Evolutionary conservation across 2,329 filamentous ascomycete genomes (phyloP), one percentile per base, ranked within the genome.

Genomic region (Curvularia sp.): DNA sequence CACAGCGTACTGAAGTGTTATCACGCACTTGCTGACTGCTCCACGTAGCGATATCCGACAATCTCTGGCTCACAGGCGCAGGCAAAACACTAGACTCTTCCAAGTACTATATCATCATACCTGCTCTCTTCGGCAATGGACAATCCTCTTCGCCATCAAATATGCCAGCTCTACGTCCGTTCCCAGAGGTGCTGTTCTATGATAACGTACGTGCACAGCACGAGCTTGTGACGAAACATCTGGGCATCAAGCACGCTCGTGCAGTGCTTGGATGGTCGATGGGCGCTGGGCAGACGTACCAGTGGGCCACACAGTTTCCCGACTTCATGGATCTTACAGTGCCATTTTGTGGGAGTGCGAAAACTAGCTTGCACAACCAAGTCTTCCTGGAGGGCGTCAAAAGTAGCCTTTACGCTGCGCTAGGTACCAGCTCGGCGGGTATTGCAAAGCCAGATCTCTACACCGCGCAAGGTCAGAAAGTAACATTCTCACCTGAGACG

Each of bases 11-110:
- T 9, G 15, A 12, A 36, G 3, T 21, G 27, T 21, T 3, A 9
- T 8, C 9, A 36, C 0, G 7, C 25, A 27, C 6, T 39, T 53
- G 36, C 55, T 60, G 10, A 58, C 38, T 4, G 8, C 10, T 18
- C 3, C 13, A 19, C 32, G 9, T 75, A 78, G 80, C 77, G 2
- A 90, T 93, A 61, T 79, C 82, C 2, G 87, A 91, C 68, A 93
- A 93, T 59, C 82, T 89, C 71, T 93, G 90, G 90, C 83, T 93
- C 10, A 83, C 91, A 41, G 88, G 89, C 12, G 74, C 83, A 5
- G 82, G 86, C 64, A 90, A 86, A 72, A 84, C 87, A 0, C 80
- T 93, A 42, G 84, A 84, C 60, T 89, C 90, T 0, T 78, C 80
- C 13, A 82, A 86, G 46, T 89, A 88, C 77, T 90, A 85, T 75